Percentiles rank a stretch among this genome's conserved stretches.
Evolutionary conservation across 257 asterid genomes (phyloP).

Genomic region (Solanum tarijense): DNA sequence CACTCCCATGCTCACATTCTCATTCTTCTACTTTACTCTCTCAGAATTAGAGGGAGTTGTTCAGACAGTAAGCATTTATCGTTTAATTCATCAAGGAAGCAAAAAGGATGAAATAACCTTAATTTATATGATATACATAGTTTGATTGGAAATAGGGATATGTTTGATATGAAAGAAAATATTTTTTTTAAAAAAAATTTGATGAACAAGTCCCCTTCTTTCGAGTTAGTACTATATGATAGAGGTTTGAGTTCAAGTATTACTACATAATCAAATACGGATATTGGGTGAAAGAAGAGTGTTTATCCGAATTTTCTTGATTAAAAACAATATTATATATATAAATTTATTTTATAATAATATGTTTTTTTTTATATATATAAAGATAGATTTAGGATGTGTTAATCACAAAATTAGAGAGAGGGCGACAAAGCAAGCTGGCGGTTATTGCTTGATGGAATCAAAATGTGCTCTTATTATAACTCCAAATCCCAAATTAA

Average conservation of each 20-base stretch:
- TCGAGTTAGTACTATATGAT: neutral
- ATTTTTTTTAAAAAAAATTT: too few relatives aligned
- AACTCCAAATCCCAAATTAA: neutral
- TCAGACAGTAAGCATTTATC: neutral
- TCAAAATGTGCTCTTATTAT: neutral
- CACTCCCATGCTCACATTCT: neutral
- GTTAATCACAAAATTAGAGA: neutral
- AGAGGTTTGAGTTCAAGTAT: neutral
- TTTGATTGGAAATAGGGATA: too few relatives aligned
- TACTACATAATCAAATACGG: neutral
- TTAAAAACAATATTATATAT: too few relatives aligned
- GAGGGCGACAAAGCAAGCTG: neutral
- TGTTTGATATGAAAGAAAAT: too few relatives aligned
- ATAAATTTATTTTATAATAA: too few relatives aligned
- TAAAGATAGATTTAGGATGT: neutral
- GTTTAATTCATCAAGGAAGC: accelerated
- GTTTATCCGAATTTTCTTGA: neutral
- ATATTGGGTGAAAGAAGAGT: neutral
- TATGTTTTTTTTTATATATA: too few relatives aligned
- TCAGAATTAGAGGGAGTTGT: too few relatives aligned
- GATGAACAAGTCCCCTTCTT: neutral
- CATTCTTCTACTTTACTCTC: neutral
- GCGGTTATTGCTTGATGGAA: neutral
- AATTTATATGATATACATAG: too few relatives aligned
- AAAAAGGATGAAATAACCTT: too few relatives aligned